Conservation (phyloP, 257 asterid genomes). For the Oldenlandia corymbosa region DNA sequence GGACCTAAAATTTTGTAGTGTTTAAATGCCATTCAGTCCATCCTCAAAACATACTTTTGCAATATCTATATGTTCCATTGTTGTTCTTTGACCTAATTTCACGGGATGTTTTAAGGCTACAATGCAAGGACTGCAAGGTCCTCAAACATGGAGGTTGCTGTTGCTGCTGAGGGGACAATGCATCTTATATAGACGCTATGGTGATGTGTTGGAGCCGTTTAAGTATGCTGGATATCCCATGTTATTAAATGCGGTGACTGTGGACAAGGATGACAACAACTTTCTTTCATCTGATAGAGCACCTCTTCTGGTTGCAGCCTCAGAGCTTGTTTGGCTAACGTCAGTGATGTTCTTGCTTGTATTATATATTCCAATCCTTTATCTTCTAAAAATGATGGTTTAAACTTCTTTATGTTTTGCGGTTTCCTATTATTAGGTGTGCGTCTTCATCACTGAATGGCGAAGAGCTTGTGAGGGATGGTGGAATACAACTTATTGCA, state of each 20-base stretch:
- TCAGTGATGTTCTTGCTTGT: slow-evolving; percentile 25
- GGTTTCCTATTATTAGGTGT: slow-evolving; percentile 46
- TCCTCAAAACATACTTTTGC: too few species aligned
- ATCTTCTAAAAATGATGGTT: background rate
- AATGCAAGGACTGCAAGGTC: slow-evolving; percentile 98
- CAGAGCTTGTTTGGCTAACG: slow-evolving; percentile 99
- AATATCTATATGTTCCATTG: background rate
- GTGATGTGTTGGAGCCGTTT: slow-evolving; percentile 78
- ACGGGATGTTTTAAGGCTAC: slow-evolving; percentile 46
- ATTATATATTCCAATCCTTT: background rate
- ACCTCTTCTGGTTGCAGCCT: slow-evolving; percentile 86
- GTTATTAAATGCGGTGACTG: slow-evolving; percentile 88
- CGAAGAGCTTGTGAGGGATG: slow-evolving; percentile 97
- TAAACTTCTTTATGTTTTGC: slow-evolving; percentile 2
- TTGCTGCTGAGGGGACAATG: slow-evolving; percentile 93
- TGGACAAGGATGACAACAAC: slow-evolving; percentile 79
- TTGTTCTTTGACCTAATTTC: slow-evolving; percentile 1
- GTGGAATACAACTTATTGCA: slow-evolving; percentile 88
- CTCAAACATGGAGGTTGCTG: slow-evolving; percentile 90
- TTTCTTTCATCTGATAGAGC: slow-evolving; percentile 91
- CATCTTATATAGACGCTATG: slow-evolving; percentile 85
- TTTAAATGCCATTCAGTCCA: background rate
- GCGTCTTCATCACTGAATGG: slow-evolving; percentile 91
- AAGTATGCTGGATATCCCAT: slow-evolving; percentile 98
- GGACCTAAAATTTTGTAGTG: background rate